Conservation (phyloP, 306 rosid species). For the Lathyrus tuberosus region DNA sequence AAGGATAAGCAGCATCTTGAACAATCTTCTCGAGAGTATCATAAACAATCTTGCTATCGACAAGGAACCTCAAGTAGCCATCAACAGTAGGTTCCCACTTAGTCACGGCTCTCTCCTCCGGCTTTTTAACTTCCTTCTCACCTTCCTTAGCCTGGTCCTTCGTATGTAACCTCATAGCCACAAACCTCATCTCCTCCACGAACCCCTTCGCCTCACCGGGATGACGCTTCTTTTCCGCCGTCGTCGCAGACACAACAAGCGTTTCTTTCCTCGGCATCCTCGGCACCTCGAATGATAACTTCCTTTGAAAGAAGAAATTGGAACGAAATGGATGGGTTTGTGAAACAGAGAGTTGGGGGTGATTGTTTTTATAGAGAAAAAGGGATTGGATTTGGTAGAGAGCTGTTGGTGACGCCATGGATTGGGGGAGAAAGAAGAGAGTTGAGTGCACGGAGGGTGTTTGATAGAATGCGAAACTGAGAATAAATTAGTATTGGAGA, state of each 20-base stretch:
- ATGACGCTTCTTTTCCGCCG: constrained; percentile 82
- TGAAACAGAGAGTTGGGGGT: constrained; percentile 11
- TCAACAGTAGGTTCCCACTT: constrained; percentile 83
- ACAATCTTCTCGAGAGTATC: constrained; percentile 78
- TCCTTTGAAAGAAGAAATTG: constrained; percentile 33
- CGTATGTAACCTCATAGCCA: constrained; percentile 93
- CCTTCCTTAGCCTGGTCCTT: constrained; percentile 95
- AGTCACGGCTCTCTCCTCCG: constrained; percentile 66
- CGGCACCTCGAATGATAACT: constrained; percentile 13
- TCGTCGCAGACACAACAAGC: constrained; percentile 60
- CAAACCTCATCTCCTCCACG: constrained; percentile 99
- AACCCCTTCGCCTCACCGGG: constrained; percentile 93
- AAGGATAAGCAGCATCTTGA: constrained; percentile 65
- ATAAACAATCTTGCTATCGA: constrained; percentile 84
- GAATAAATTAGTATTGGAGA: neutral
- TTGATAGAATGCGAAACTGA: neutral
- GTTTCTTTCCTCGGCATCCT: constrained; percentile 47
- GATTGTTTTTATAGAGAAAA: constrained; percentile 33
- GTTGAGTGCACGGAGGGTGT: constrained; percentile 51
- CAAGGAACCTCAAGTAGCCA: constrained; percentile 85
- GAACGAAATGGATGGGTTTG: constrained; percentile 26
- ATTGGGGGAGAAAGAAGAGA: neutral
- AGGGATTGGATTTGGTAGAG: constrained; percentile 57
- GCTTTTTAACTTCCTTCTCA: constrained; percentile 72
- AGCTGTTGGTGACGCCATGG: constrained; percentile 70